Evolutionary conservation across 139 green algal genomes (phyloP).

Genomic region (Spirogloea muscicola): DNA sequence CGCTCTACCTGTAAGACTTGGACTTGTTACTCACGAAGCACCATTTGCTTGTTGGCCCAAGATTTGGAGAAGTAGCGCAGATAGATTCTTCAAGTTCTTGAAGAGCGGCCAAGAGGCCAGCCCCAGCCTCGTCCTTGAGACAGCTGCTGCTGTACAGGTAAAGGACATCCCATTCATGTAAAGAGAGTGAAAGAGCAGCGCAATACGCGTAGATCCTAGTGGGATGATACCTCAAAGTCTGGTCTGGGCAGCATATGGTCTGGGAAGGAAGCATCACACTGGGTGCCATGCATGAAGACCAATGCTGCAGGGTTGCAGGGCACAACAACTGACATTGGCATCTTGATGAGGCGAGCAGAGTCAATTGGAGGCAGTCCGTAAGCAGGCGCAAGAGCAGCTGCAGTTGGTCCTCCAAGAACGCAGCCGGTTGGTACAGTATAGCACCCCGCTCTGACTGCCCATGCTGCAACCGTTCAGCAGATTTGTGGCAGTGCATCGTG

Average conservation of each 20-base stretch:
- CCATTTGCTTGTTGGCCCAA: not conserved
- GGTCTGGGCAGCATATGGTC: too few relatives aligned
- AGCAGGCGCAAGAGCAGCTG: slow-evolving; percentile 29
- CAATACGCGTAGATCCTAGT: too few relatives aligned
- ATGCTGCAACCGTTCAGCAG: too few relatives aligned
- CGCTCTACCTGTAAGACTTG: not conserved
- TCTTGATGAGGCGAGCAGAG: slow-evolving; percentile 15
- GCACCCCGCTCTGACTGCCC: too few relatives aligned
- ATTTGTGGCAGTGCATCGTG: too few relatives aligned
- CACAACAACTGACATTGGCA: too few relatives aligned
- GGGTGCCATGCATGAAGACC: too few relatives aligned
- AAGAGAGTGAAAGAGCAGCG: too few relatives aligned
- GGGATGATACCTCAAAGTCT: too few relatives aligned
- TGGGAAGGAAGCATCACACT: too few relatives aligned
- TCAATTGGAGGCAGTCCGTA: slow-evolving; percentile 56
- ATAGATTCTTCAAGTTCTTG: slow-evolving; percentile 63
- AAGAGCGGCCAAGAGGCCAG: slow-evolving; percentile 36
- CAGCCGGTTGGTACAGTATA: slow-evolving; percentile 49
- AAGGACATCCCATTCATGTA: too few relatives aligned
- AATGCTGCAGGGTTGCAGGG: too few relatives aligned
- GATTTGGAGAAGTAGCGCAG: slow-evolving; percentile 50
- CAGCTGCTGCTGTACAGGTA: slow-evolving; percentile 53
- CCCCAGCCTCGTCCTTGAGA: slow-evolving; percentile 55
- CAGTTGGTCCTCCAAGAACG: slow-evolving; percentile 25
- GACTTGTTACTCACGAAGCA: not conserved